Base-by-base conservation (phyloP, 805 yeast genomes). In the Tetrapisispora taiwanensis region DNA sequence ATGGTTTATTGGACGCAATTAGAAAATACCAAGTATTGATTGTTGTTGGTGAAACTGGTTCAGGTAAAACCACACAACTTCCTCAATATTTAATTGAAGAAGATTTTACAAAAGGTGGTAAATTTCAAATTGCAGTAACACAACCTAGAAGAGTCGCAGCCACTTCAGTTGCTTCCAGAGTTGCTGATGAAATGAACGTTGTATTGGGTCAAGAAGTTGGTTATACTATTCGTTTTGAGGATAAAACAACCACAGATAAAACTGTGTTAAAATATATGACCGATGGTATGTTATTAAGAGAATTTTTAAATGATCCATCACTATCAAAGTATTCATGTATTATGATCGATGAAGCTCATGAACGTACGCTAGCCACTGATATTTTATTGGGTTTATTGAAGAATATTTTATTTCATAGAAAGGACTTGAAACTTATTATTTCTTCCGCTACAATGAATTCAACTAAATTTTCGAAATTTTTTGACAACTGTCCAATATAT, bases 91-190 rank as follows among this genome's bases (percentile, higher is more conserved):
- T 89, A 12, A 75, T 77, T 46, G 95, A 88, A 54, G 89, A 83
- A 19, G 95, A 95, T 0, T 87, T 79, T 53, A 73, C 88, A 1
- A 54, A 69, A 31, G 60, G 65, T 31, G 75, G 76, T 0, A 68
- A 84, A 32, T 76, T 61, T 50, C 77, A 68, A 48, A 72, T 89
- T 5, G 95, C 88, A 1, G 86, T 95, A 54, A 89, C 97, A 0
- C 97, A 89, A 61, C 97, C 97, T 0, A 75, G 97, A 55, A 72
- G 97, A 56, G 97, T 90, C 8, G 97, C 97, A 0, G 97, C 97
- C 0, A 83, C 79, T 42, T 81, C 86, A 39, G 95, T 88, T 39
- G 96, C 98, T 0, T 63, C 82, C 2, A 75, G 98, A 55, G 97
- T 90, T 1, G 88, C 97, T 0, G 87, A 85, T 38, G 98, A 90